Evolutionary conservation across 2,329 filamentous ascomycete genomes (phyloP).

Genomic region (Xylaria sp.): DNA sequence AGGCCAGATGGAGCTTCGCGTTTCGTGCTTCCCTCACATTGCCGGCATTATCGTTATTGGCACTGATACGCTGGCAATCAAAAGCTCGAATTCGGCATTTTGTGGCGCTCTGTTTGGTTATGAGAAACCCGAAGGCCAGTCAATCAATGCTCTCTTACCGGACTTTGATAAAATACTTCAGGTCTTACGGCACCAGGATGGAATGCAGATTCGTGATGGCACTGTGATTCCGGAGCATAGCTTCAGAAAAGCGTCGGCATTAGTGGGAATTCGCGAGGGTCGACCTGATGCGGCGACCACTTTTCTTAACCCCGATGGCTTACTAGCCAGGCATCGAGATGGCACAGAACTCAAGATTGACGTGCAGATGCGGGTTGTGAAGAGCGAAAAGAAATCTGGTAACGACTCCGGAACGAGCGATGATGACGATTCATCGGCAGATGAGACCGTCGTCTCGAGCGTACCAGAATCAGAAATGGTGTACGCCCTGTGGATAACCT

Average conservation of each 20-base stretch:
- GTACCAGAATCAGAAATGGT: constrained; percentile 77
- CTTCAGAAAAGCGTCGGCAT: constrained; percentile 85
- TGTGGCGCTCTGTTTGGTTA: constrained; percentile 91
- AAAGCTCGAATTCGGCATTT: constrained; percentile 94
- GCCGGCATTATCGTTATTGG: constrained; percentile 93
- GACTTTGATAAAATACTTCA: constrained; percentile 84
- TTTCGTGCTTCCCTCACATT: constrained; percentile 96
- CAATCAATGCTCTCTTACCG: constrained; percentile 81
- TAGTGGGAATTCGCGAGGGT: constrained; percentile 83
- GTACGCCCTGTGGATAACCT: constrained; percentile 96
- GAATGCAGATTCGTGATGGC: constrained; percentile 83
- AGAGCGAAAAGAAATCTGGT: constrained; percentile 74
- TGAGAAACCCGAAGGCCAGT: constrained; percentile 78
- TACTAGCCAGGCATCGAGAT: constrained; percentile 86
- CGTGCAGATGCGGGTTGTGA: constrained; percentile 94
- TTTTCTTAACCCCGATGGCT: constrained; percentile 82
- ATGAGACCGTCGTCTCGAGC: constrained; percentile 53
- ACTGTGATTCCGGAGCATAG: constrained; percentile 96
- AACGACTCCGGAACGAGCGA: constrained; percentile 40
- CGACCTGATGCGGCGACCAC: constrained; percentile 77
- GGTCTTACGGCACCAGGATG: constrained; percentile 85
- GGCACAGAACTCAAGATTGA: constrained; percentile 92
- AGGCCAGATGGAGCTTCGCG: constrained; percentile 72
- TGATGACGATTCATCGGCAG: constrained; percentile 43
- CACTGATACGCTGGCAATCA: constrained; percentile 77